Percentiles rank a stretch among this genome's conserved stretches.
These are phyloP conservation scores for Cystobasidium sp. DNA, from an alignment of 1,284 basidiomycete species.

Conservation along the genomic window DNA sequence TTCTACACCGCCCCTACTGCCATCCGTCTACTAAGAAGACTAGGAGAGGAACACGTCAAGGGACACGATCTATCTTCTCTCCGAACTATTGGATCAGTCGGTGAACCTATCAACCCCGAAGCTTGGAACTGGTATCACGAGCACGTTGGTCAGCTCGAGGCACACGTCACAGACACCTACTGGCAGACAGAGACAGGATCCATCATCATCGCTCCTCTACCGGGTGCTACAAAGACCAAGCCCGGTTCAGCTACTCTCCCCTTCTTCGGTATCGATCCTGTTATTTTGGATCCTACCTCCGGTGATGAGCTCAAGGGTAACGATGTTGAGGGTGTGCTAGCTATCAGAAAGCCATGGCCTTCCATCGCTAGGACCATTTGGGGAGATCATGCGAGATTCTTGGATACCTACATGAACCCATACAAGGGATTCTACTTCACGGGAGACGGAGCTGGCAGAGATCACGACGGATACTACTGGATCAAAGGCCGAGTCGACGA, in stretches of 20 bases:
- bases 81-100: constrained; percentile 88
- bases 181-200: constrained; percentile 97
- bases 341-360: constrained; percentile 87
- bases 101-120: constrained; percentile 98
- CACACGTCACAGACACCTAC: constrained; percentile 67
- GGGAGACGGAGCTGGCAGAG: constrained; percentile 91
- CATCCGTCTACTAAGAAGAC: constrained; percentile 85
- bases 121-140: constrained; percentile 99
- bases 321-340: constrained; percentile 88
- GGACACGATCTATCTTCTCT: constrained; percentile 80
- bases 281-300: constrained; percentile 80
- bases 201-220: constrained; percentile 92
- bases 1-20: constrained; percentile 87
- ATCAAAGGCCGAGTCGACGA: constrained; percentile 97
- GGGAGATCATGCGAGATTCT: constrained; percentile 85
- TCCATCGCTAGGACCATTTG: constrained; percentile 94
- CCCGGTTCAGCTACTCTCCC: constrained; percentile 95
- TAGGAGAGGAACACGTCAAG: constrained; percentile 86
- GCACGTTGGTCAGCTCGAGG: constrained; percentile 83
- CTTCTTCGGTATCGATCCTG: constrained; percentile 93
- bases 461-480: constrained; percentile 94
- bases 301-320: constrained; percentile 68
- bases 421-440: constrained; percentile 75
- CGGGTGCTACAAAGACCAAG: constrained; percentile 93
- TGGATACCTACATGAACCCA: constrained; percentile 90